Evolutionary conservation across 768 basidiomycete species (phyloP).

Genomic region (Tylopilus cervinicoccineus): DNA sequence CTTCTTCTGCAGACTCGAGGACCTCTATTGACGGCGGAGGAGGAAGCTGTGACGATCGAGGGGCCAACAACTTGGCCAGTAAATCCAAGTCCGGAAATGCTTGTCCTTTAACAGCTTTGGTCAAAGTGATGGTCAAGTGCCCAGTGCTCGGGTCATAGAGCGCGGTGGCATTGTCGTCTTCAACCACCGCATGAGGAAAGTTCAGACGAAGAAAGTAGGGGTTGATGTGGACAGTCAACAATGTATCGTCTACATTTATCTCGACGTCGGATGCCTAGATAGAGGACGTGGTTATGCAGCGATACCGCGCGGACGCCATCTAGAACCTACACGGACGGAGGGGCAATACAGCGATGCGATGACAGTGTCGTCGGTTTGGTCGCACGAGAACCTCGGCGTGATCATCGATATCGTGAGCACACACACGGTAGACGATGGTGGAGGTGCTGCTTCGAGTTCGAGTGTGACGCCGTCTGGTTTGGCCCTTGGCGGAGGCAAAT

Average conservation of each 20-base stretch:
- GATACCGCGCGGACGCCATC: background rate
- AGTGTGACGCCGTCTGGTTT: background rate
- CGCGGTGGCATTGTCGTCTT: conserved; percentile 65
- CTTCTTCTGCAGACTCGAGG: conserved; percentile 30
- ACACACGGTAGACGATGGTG: background rate
- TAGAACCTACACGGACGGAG: conserved; percentile 55
- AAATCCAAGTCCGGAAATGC: conserved; percentile 76
- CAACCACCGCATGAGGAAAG: conserved; percentile 61
- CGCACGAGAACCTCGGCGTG: conserved; percentile 71
- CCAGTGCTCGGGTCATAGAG: conserved; percentile 75
- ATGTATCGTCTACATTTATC: conserved; percentile 66
- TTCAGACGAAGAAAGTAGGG: conserved; percentile 82
- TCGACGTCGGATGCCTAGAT: conserved; percentile 77
- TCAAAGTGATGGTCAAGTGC: conserved; percentile 68
- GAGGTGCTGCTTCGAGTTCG: no score
- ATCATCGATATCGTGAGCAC: conserved; percentile 46
- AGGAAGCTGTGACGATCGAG: conserved; percentile 41
- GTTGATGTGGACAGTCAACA: conserved; percentile 72
- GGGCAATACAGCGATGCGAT: conserved; percentile 65
- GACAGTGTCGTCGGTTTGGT: conserved; percentile 55
- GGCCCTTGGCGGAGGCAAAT: conserved; percentile 5
- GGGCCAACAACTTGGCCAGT: conserved; percentile 72
- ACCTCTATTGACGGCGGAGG: conserved; percentile 55
- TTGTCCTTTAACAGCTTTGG: conserved; percentile 64
- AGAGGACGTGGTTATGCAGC: conserved; percentile 11